Evolutionary conservation across 129 eudicot genomes (phyloP).

Genomic region (Arctium minus): DNA sequence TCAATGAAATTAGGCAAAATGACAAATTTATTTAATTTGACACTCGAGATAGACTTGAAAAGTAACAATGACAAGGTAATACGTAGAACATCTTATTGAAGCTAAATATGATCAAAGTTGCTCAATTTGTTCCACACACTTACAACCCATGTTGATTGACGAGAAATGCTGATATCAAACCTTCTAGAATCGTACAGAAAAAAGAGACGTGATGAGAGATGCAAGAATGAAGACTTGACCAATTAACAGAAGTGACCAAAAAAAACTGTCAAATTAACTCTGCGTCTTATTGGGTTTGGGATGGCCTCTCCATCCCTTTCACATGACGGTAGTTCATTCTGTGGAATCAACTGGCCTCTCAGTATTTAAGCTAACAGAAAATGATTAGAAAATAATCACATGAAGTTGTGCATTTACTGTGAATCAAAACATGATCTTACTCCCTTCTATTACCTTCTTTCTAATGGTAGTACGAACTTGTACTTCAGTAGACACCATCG

Average conservation of each 20-base stretch:
- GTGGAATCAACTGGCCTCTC: not conserved
- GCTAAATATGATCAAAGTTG: not conserved
- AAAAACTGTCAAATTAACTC: no score
- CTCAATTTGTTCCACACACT: no score
- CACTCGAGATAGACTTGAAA: not conserved
- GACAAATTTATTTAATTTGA: not conserved
- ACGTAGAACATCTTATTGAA: not conserved
- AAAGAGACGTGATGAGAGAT: no score
- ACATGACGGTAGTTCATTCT: no score
- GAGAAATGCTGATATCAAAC: no score
- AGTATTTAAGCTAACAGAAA: not conserved
- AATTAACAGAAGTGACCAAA: no score
- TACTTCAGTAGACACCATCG: conserved; percentile 22
- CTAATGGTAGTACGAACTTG: not conserved
- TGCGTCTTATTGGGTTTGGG: no score
- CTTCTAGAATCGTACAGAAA: no score
- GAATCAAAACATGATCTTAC: not conserved
- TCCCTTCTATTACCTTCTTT: not conserved
- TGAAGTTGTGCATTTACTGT: not conserved
- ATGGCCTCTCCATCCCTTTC: not conserved
- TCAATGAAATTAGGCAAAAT: not conserved
- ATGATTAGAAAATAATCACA: not conserved
- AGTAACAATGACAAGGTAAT: no score
- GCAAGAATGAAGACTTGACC: no score
- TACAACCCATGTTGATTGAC: not conserved